phyloP scores from a whole-genome alignment of 306 rosid species.

The Lupinus albus region DNA sequence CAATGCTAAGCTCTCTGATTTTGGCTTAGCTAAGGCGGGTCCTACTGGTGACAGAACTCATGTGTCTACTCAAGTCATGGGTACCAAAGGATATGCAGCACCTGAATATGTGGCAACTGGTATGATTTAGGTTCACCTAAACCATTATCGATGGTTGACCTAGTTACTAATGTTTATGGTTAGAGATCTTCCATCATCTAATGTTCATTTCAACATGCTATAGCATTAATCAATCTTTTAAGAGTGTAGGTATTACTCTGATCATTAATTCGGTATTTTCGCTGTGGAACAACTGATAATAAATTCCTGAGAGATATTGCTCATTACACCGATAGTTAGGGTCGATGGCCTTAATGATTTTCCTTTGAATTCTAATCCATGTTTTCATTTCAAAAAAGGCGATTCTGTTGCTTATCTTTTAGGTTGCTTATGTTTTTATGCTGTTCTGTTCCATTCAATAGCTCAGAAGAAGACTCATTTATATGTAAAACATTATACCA shows the following conservation, averaged over 20 bases:
- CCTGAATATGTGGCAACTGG: constrained; percentile 99
- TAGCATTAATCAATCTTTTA: constrained; percentile 15
- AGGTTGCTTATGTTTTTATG: background rate
- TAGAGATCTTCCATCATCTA: background rate
- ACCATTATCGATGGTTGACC: constrained; percentile 52
- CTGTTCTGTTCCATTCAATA: background rate
- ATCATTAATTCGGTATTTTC: background rate
- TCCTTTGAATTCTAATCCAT: background rate
- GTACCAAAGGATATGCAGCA: constrained; percentile 96
- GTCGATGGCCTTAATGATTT: constrained; percentile 1
- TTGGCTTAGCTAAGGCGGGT: constrained; percentile 94
- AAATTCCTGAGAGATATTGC: background rate
- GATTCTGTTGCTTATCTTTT: background rate
- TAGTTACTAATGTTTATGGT: background rate
- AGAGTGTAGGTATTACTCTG: constrained; percentile 9
- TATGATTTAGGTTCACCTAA: constrained; percentile 39
- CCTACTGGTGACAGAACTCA: constrained; percentile 97
- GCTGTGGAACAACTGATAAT: background rate
- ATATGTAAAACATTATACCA: constrained; percentile 23
- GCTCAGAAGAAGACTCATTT: background rate
- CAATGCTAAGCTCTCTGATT: constrained; percentile 91
- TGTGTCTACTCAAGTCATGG: constrained; percentile 93
- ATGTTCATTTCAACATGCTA: background rate
- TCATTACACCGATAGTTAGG: background rate
- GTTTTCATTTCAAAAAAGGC: constrained; percentile 8